Percentiles rank a stretch among this genome's conserved stretches.
Evolutionary conservation across 78 protist species (phyloP).

Genomic region (Dictyostelium purpureum): DNA sequence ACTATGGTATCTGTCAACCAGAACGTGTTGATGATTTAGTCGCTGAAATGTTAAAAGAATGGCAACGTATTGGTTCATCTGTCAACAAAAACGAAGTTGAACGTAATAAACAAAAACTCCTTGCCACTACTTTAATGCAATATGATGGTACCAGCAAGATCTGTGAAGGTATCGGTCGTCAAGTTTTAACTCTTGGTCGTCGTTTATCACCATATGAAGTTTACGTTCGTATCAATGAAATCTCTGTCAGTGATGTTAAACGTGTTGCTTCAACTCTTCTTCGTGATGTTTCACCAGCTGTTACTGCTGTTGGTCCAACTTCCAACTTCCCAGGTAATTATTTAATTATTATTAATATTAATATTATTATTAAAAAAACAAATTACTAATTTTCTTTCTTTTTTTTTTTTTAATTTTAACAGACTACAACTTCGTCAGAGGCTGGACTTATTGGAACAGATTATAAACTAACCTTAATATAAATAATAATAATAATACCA

Average conservation of each 20-base stretch:
- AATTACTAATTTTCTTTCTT: too few species aligned
- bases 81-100: conserved; percentile 82
- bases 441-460: conserved; percentile 70
- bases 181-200: conserved; percentile 92
- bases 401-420: too few species aligned
- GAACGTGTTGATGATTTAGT: conserved; percentile 76
- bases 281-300: conserved; percentile 82
- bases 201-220: conserved; percentile 81
- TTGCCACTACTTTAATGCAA: conserved; percentile 60
- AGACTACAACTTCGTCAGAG: conserved; percentile 67
- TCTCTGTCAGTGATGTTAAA: conserved; percentile 77
- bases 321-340: conserved; percentile 67
- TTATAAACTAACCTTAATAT: not conserved
- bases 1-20: conserved; percentile 79
- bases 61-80: conserved; percentile 68
- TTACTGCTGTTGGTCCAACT: conserved; percentile 84
- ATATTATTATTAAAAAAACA: too few species aligned
- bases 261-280: conserved; percentile 46
- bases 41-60: conserved; percentile 75
- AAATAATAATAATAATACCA: not conserved
- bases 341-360: too few species aligned
- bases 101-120: conserved; percentile 88
- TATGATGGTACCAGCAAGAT: conserved; percentile 83
- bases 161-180: conserved; percentile 95
- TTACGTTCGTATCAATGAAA: conserved; percentile 87